These are phyloP conservation scores for Centaurea solstitialis DNA, from an alignment of 129 eudicot species.

Conservation along the genomic window DNA sequence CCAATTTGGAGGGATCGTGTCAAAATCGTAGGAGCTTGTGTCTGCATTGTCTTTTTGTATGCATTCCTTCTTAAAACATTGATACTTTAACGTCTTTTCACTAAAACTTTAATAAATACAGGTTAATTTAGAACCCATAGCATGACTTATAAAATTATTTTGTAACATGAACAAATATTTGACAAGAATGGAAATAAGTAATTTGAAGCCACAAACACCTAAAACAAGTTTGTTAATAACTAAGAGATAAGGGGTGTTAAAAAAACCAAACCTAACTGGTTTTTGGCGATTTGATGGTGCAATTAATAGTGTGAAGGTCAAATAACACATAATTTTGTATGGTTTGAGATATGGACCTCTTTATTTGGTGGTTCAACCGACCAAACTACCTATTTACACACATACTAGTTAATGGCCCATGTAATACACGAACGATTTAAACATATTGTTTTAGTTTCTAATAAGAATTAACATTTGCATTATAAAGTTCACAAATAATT, in stretches of 20 bases:
- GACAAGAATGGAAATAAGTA: background rate
- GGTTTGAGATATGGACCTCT: too few species aligned
- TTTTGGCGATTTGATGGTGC: background rate
- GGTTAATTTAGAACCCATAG: background rate
- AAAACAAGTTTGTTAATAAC: background rate
- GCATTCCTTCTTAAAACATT: background rate
- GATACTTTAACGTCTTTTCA: background rate
- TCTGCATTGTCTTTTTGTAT: background rate
- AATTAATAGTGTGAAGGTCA: background rate
- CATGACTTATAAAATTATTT: background rate
- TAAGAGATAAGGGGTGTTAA: background rate
- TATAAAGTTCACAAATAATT: too few species aligned
- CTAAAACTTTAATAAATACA: background rate
- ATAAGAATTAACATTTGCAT: too few species aligned
- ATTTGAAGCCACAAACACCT: background rate
- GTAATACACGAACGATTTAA: too few species aligned
- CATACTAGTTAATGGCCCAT: too few species aligned
- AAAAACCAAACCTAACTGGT: too few species aligned
- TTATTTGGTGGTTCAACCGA: too few species aligned
- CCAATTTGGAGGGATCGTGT: background rate
- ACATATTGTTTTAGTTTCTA: too few species aligned
- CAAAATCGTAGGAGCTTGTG: background rate
- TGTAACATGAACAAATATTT: background rate
- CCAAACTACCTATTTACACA: background rate
- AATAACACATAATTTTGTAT: background rate